Base-by-base conservation (phyloP, 225 moss, liverwort and hornwort species). In the Pseudisothecium myosuroides region DNA sequence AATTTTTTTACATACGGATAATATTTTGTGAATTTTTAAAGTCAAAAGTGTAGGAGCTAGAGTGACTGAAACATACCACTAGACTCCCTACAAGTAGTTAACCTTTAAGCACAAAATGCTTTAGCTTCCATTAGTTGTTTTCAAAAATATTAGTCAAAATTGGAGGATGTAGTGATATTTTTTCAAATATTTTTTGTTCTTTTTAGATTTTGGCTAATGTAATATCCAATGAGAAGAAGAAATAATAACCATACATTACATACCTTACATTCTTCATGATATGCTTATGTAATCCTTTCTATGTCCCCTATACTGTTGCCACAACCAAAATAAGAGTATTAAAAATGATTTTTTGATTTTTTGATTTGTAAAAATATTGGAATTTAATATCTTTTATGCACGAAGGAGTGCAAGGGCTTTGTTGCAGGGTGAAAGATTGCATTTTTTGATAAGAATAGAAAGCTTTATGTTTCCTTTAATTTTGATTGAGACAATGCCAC, bases 181-280 rank as follows among this genome's bases (percentile, higher is more conserved):
- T 41, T 47, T 32, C 2, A 32, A 20, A 12, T 0, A 1, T 32
- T 49, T 74, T 31, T 31, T 18, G 31, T 74, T 74, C 31, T 2
- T 32, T 75, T 11, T 2, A 32, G 2, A 1, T 49, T 31, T 6
- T 31, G 12, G 4, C 2, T 4, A 6, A 11, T 0, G 0, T 31
- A 0, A 2, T 2, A 5, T 9, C 17, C 4, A 49, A 31, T 0
- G 0, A 0, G 1, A 74, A 31, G 32, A 19, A 7, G 19, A 47
- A 31, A 19, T 19, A 75, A 31, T 75, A 31, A 2, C 17, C 11
- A 75, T 7, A 4, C 4, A 31, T 31, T 11, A 11, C 7, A 31
- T 49, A 31, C 1, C 11, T 74, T 49, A 29, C 1, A 29, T 2
- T 14, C 7, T 74, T 74, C 11, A 74, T 11, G n/a, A n/a, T n/a